Evolutionary conservation across 306 rosid species (phyloP).

Genomic region (Quercus rubra): DNA sequence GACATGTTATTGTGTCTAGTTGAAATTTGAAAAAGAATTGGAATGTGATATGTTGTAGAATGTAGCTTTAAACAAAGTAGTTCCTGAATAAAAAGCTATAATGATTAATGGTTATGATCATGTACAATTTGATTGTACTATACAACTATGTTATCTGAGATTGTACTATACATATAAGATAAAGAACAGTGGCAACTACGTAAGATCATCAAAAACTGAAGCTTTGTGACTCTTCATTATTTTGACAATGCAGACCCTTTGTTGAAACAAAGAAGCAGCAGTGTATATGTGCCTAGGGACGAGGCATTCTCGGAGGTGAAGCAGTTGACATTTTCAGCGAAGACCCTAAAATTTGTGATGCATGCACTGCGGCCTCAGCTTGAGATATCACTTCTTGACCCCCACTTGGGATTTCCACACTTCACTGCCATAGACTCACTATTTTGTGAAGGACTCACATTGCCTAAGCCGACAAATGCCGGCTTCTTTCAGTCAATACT

Average conservation of each 20-base stretch:
- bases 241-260: no score
- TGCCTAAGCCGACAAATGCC: not conserved
- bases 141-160: not conserved
- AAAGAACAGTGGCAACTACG: no score
- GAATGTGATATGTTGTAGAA: no score
- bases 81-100: no score
- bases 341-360: conserved; percentile 17
- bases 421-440: conserved; percentile 4
- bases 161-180: no score
- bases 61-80: no score
- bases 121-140: no score
- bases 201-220: no score
- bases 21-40: no score
- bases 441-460: not conserved
- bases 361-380: conserved; percentile 30
- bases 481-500: not conserved
- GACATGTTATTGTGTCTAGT: no score
- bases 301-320: conserved; percentile 43
- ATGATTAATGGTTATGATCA: no score
- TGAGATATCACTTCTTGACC: conserved; percentile 1
- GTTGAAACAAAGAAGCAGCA: not conserved
- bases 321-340: conserved; percentile 9
- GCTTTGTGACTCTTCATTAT: no score
- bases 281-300: conserved; percentile 39
- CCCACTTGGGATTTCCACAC: conserved; percentile 32